These are phyloP conservation scores for Penicillium sp. DNA, from an alignment of 2,329 filamentous ascomycete species.

Conservation along the genomic window DNA sequence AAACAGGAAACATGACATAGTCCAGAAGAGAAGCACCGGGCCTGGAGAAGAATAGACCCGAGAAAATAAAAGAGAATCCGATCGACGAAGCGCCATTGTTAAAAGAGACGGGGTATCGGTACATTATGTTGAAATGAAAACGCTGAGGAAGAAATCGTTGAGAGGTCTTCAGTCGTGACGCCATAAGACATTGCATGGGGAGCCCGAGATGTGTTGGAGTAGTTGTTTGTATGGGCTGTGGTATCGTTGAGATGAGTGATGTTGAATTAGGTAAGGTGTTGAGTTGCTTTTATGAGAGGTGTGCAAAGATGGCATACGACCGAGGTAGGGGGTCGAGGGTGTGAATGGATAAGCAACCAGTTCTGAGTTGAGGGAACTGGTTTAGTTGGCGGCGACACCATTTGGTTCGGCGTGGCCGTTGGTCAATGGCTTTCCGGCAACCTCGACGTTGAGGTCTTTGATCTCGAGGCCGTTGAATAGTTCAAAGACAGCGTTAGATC, in stretches of 20 bases:
- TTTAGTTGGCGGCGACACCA: constrained; percentile 26
- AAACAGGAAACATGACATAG: constrained; percentile 7
- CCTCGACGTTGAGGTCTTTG: constrained; percentile 37
- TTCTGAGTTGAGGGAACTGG: constrained; percentile 17
- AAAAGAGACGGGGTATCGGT: constrained; percentile 37
- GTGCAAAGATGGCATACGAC: constrained; percentile 3
- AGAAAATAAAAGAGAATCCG: constrained; percentile 18
- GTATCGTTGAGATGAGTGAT: constrained; percentile 39
- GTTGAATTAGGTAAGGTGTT: constrained; percentile 35
- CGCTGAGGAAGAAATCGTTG: constrained; percentile 43
- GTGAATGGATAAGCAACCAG: constrained; percentile 8
- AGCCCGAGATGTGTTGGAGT: constrained; percentile 26
- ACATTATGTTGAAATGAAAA: constrained; percentile 41
- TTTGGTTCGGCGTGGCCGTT: constrained; percentile 23
- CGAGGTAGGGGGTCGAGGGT: constrained; percentile 9
- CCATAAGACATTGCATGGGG: constrained; percentile 36
- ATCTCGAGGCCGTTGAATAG: constrained; percentile 71
- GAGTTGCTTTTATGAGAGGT: constrained; percentile 13
- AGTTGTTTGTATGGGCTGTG: constrained; percentile 18
- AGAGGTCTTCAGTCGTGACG: constrained; percentile 43
- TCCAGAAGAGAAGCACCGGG: constrained; percentile 24
- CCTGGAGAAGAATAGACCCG: constrained; percentile 7
- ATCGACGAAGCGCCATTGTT: constrained; percentile 28
- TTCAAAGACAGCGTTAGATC: constrained; percentile 75
- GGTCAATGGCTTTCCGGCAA: constrained; percentile 24